Evolutionary conservation across 306 rosid genomes (phyloP).

Genomic region (Ormosia emarginata): DNA sequence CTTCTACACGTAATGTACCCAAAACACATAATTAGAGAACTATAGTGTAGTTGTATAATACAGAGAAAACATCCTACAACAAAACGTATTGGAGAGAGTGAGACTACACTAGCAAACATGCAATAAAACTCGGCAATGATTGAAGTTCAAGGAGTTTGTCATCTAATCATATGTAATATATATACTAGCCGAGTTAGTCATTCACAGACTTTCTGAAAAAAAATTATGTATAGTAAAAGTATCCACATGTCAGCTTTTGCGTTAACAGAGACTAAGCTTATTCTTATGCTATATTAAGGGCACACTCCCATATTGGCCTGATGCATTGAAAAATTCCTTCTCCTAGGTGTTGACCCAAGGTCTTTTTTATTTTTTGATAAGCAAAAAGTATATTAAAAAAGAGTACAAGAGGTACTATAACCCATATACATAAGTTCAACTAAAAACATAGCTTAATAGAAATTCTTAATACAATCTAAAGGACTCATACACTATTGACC

Average conservation of each 20-base stretch:
- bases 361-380: no score
- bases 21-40: neutral
- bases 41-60: neutral
- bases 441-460: no score
- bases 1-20: conserved; percentile 40
- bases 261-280: neutral
- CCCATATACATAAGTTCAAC: no score
- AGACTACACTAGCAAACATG: neutral
- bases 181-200: neutral
- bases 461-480: no score
- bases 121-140: no score
- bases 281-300: no score
- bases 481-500: no score
- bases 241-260: neutral
- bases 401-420: no score
- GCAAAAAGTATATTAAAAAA: no score
- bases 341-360: neutral
- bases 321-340: neutral
- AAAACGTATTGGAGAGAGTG: neutral
- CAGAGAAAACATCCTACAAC: neutral
- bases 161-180: neutral
- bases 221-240: no score
- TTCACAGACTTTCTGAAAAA: no score
- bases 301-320: neutral
- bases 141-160: no score